A percentile compares a stretch with the other conserved stretches of the same genome.
Evolutionary conservation across 225 moss, liverwort and hornwort genomes (phyloP).

Genomic region (Pleurozium schreberi): DNA sequence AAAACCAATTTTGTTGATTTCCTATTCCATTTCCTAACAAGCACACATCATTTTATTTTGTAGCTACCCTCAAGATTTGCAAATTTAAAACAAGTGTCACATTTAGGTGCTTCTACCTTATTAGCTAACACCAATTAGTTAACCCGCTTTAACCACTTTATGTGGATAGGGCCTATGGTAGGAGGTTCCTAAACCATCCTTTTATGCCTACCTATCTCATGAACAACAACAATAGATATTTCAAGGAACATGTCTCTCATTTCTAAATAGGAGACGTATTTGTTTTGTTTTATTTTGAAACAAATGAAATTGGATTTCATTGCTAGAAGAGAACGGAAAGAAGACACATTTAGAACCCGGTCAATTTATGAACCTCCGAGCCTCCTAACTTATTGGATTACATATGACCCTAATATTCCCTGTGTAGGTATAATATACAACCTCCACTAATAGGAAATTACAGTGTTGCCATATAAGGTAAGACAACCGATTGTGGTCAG

Average conservation of each 20-base stretch:
- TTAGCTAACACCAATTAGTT: not conserved
- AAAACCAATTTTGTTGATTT: too few species aligned
- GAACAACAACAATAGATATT: not conserved
- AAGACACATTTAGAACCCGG: accelerated
- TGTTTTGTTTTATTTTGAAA: too few species aligned
- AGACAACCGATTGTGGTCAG: too few species aligned
- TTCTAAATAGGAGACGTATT: not conserved
- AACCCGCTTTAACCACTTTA: accelerated
- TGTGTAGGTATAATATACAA: not conserved
- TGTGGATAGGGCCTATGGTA: accelerated
- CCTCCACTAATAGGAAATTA: not conserved
- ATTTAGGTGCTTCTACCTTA: too few species aligned
- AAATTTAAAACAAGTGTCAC: too few species aligned
- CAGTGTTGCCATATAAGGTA: not conserved
- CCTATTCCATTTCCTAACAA: too few species aligned
- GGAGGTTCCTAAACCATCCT: not conserved
- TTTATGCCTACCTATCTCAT: not conserved
- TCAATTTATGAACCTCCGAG: not conserved
- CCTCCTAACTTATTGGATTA: not conserved
- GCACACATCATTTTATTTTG: too few species aligned
- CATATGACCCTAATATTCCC: too few species aligned
- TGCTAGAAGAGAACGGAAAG: too few species aligned
- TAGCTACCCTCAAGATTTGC: too few species aligned
- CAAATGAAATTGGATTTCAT: too few species aligned
- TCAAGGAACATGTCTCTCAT: not conserved